Evolutionary conservation across 495 filamentous ascomycete genomes (phyloP).

Genomic region (Trichoderma asperelloides): DNA sequence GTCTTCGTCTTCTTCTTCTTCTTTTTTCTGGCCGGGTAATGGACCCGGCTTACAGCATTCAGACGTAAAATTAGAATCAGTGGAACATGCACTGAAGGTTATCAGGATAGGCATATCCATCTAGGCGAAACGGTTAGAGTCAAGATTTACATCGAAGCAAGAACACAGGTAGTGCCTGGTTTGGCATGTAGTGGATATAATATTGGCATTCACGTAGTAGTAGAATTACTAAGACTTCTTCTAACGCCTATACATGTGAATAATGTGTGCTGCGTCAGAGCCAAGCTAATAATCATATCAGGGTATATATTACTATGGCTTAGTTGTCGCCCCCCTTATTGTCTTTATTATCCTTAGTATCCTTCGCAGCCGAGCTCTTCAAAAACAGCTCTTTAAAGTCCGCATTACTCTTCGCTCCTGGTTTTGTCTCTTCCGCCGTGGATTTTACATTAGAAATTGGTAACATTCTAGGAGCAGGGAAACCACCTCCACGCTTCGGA

Average conservation of each 20-base stretch:
- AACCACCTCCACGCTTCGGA: conserved; percentile 47
- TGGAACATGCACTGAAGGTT: not conserved
- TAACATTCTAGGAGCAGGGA: conserved; percentile 25
- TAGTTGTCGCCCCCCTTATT: not conserved
- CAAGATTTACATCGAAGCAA: not conserved
- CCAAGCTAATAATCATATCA: too few species aligned
- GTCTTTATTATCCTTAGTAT: not conserved
- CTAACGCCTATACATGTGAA: too few species aligned
- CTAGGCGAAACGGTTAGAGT: not conserved
- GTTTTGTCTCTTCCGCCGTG: conserved; percentile 14
- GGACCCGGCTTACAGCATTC: not conserved
- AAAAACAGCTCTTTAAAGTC: conserved; percentile 79
- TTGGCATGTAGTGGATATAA: not conserved
- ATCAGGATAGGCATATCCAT: not conserved
- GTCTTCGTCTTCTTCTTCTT: too few species aligned
- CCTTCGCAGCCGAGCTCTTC: not conserved
- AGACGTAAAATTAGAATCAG: conserved; percentile 1
- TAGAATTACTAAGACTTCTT: not conserved
- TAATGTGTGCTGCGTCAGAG: too few species aligned
- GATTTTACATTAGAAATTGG: conserved; percentile 24
- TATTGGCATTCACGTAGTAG: not conserved
- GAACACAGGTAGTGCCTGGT: not conserved
- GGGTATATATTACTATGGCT: not conserved
- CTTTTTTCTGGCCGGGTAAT: not conserved
- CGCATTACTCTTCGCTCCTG: conserved; percentile 64